Conservation (phyloP, 1,284 basidiomycete species). For the Fistulina hepatica region DNA sequence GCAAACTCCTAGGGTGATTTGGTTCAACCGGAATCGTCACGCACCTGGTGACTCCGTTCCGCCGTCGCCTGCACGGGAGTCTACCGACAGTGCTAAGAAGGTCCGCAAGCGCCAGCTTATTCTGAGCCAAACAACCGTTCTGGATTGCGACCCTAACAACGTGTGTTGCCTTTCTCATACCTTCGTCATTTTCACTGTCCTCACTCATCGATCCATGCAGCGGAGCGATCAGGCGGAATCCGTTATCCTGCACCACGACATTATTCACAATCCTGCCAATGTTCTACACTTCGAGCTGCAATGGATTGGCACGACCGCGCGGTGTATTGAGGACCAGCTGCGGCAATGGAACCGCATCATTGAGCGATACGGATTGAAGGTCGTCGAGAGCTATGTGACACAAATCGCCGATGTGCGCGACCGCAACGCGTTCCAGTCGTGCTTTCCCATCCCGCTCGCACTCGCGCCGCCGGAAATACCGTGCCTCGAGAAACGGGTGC, state of each 20-base stretch:
- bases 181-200: conserved; percentile 1
- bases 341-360: conserved; percentile 78
- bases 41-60: background rate
- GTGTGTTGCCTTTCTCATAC: conserved; percentile 24
- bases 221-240: conserved; percentile 82
- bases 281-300: conserved; percentile 96
- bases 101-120: conserved; percentile 59
- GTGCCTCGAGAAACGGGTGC: conserved; percentile 57
- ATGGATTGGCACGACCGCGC: conserved; percentile 94
- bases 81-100: conserved; percentile 35
- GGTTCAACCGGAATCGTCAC: conserved; percentile 27
- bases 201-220: conserved; percentile 33
- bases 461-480: conserved; percentile 62
- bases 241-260: conserved; percentile 82
- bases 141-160: conserved; percentile 77
- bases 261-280: conserved; percentile 83
- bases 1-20: conserved; percentile 64
- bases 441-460: conserved; percentile 69
- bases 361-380: conserved; percentile 83
- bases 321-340: conserved; percentile 87
- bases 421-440: conserved; percentile 82
- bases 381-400: conserved; percentile 87
- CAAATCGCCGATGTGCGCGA: conserved; percentile 76
- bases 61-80: conserved; percentile 17
- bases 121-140: conserved; percentile 78